Base-by-base conservation (phyloP, 306 rosid genomes). In the Prunus kanzakura region DNA sequence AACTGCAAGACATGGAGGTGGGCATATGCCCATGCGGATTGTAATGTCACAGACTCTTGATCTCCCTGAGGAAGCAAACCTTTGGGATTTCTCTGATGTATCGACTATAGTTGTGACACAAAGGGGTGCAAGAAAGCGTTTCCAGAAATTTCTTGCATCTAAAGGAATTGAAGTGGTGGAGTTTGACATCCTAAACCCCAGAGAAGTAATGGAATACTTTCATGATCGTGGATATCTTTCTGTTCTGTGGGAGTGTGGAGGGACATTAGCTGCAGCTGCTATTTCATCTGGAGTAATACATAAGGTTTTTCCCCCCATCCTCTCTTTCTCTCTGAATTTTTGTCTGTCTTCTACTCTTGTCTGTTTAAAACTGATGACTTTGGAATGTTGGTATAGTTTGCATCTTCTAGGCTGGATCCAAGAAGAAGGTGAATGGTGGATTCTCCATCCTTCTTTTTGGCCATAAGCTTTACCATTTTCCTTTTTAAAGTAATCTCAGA, bases 151-250 rank as follows among this genome's bases (percentile, higher is more conserved):
- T 29, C 98, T 95, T 88, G 97, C 98, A 62, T 90, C 97, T 0
- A 95, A 92, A 89, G 98, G 97, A 78, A 91, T 95, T 70, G 98
- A 95, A 84, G 97, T 95, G 25, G 91, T 95, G 74, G 98, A 95
- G 87, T 92, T 95, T 64, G 97, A 95, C 79, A 89, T 88, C 46
- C 80, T 95, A 71, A 92, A 90, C 76, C 86, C 97, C 52, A 82
- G 90, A 67, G 97, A 95, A 43, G 91, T 95, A 11, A 90, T 95
- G 97, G 99, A 95, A 69, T 90, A 95, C 79, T 92, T 92, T 78
- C 91, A 90, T 29, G 89, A 88, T 84, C 97, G 97, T 10, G 97
- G 97, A 23, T 87, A 87, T 84, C 96, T 95, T 86, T 95, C 97
- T 20, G 84, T 95, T 81, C 84, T 90, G 57, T 95, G 98, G 98